These are phyloP conservation scores for Mallotus japonicus DNA, from an alignment of 441 rosid species.

Conservation along the genomic window DNA sequence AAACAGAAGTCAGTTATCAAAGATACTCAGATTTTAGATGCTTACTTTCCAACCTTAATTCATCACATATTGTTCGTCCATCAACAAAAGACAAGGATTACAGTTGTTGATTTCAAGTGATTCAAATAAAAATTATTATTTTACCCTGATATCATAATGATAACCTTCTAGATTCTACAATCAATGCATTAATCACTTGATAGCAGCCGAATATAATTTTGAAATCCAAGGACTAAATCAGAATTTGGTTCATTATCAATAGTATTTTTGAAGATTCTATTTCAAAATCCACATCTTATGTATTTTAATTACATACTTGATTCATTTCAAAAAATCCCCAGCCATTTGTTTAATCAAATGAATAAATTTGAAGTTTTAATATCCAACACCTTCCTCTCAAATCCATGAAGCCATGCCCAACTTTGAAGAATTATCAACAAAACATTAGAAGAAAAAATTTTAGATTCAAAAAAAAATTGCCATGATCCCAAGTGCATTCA, in stretches of 20 bases:
- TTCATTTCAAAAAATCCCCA: background rate
- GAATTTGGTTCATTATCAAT: background rate
- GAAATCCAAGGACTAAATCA: background rate
- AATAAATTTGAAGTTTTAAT: background rate
- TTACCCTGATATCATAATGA: background rate
- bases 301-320: background rate
- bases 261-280: no score
- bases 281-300: background rate
- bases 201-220: background rate
- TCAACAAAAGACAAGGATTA: constrained; percentile 1
- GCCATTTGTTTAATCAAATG: background rate
- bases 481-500: background rate
- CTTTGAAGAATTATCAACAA: background rate
- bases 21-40: background rate
- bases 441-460: background rate
- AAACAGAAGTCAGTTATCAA: constrained; percentile 14
- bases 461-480: background rate
- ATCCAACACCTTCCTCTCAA: background rate
- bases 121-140: background rate
- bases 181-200: background rate
- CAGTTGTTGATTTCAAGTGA: background rate
- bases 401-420: background rate
- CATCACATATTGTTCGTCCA: background rate
- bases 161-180: background rate
- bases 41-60: background rate